Percentiles rank a stretch among this genome's conserved stretches.
phyloP scores from a whole-genome alignment of 2,329 filamentous ascomycete species.

The Claviceps pazoutovae region DNA sequence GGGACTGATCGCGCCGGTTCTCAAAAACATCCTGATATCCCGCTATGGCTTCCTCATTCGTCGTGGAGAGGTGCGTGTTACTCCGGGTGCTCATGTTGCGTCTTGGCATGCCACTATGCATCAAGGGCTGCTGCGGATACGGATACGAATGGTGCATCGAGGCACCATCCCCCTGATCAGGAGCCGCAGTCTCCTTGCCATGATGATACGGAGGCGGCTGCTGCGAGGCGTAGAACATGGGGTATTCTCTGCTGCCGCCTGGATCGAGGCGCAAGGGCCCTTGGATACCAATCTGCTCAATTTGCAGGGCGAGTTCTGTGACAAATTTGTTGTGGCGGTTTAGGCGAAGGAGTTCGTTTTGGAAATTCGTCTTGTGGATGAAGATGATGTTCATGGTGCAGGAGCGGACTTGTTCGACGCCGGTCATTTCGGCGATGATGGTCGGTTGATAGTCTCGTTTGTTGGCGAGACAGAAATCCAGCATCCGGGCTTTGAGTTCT shows the following conservation, averaged over 20 bases:
- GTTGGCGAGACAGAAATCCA: slow-evolving; percentile 70
- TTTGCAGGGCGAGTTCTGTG: slow-evolving; percentile 75
- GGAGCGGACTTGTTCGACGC: slow-evolving; percentile 69
- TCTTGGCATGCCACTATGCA: slow-evolving; percentile 6
- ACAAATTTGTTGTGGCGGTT: slow-evolving; percentile 90
- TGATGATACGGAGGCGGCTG: slow-evolving; percentile 17
- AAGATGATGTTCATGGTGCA: slow-evolving; percentile 87
- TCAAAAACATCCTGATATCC: slow-evolving; percentile 34
- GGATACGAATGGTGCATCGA: background rate
- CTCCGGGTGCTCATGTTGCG: slow-evolving; percentile 6
- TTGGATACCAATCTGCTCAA: slow-evolving; percentile 74
- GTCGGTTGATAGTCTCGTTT: slow-evolving; percentile 82
- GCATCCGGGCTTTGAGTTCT: slow-evolving; percentile 60
- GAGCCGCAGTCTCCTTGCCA: too few species aligned
- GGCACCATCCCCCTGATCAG: too few species aligned
- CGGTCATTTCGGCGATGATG: slow-evolving; percentile 71
- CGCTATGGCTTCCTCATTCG: slow-evolving; percentile 20
- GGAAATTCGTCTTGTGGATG: slow-evolving; percentile 96
- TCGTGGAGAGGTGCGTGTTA: slow-evolving; percentile 9
- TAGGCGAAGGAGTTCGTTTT: slow-evolving; percentile 83
- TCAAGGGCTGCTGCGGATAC: slow-evolving; percentile 4
- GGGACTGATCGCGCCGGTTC: slow-evolving; percentile 23
- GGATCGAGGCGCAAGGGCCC: slow-evolving; percentile 50
- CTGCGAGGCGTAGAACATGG: slow-evolving; percentile 38
- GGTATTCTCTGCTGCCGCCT: slow-evolving; percentile 54